Conservation (phyloP, 129 eudicot species). For the Escallonia rubra region DNA sequence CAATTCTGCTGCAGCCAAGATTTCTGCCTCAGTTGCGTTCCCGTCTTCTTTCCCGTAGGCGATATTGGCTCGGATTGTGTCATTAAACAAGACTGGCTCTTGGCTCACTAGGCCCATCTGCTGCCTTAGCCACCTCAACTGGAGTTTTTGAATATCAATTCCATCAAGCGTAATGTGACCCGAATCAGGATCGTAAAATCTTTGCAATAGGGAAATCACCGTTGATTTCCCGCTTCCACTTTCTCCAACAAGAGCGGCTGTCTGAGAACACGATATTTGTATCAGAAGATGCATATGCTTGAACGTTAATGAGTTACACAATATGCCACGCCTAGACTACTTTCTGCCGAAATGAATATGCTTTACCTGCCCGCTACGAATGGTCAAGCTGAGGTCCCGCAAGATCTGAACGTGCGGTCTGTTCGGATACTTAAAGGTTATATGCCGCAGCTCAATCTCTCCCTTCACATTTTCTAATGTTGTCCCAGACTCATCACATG, state of each 20-base stretch:
- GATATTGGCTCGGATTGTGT: constrained; percentile 65
- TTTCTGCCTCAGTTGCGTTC: constrained; percentile 56
- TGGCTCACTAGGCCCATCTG: constrained; percentile 83
- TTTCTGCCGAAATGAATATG: not conserved
- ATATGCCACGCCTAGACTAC: no score
- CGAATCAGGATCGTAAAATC: constrained; percentile 66
- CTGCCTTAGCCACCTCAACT: constrained; percentile 68
- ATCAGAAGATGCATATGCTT: not conserved
- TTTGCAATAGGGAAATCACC: constrained; percentile 55
- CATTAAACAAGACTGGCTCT: constrained; percentile 66
- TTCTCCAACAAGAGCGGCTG: constrained; percentile 74
- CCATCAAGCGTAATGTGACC: constrained; percentile 64
- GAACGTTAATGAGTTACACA: no score
- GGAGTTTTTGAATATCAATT: constrained; percentile 46
- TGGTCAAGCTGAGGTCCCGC: constrained; percentile 55
- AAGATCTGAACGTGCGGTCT: constrained; percentile 73
- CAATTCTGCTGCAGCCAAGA: constrained; percentile 60
- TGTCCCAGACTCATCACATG: constrained; percentile 60
- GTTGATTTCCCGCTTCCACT: constrained; percentile 81
- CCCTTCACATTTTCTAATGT: constrained; percentile 59
- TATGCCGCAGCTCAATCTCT: constrained; percentile 59
- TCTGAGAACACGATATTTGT: constrained; percentile 19
- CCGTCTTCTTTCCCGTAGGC: constrained; percentile 65
- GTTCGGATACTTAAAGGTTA: constrained; percentile 76
- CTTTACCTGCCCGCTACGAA: constrained; percentile 61